Conservation (phyloP, 164 flowering plant species). For the Stephania japonica region DNA sequence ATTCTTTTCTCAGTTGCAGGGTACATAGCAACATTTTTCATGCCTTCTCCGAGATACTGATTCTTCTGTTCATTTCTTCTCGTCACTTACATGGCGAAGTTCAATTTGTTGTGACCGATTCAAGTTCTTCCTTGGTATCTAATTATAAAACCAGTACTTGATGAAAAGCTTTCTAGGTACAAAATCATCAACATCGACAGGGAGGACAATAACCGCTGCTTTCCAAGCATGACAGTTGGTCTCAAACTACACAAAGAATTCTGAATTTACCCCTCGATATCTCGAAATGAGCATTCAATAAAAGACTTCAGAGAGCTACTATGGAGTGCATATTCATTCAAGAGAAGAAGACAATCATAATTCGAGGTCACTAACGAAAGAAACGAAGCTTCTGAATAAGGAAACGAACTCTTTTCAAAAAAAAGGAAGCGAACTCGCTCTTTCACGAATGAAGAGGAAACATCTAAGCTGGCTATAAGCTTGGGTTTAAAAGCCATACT, state of each 20-base stretch:
- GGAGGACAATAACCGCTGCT: constrained; percentile 46
- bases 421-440: constrained; percentile 41
- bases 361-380: constrained; percentile 5
- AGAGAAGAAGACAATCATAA: constrained; percentile 27
- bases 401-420: too few species aligned
- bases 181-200: constrained; percentile 43
- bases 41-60: constrained; percentile 52
- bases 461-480: constrained; percentile 32
- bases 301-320: constrained; percentile 44
- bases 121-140: constrained; percentile 27
- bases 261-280: constrained; percentile 33
- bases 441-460: constrained; percentile 34
- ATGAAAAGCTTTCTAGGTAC: constrained; percentile 37
- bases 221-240: constrained; percentile 38
- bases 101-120: constrained; percentile 46
- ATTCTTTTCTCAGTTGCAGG: constrained; percentile 72
- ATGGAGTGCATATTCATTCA: constrained; percentile 38
- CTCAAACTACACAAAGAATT: constrained; percentile 47
- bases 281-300: constrained; percentile 38
- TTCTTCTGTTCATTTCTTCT: constrained; percentile 56
- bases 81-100: constrained; percentile 47
- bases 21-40: constrained; percentile 72
- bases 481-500: constrained; percentile 55
- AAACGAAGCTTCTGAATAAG: constrained; percentile 52
- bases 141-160: constrained; percentile 37